Base-by-base conservation (phyloP, 192 early-diverging fungal genomes). In the Allomyces macrogynus region DNA sequence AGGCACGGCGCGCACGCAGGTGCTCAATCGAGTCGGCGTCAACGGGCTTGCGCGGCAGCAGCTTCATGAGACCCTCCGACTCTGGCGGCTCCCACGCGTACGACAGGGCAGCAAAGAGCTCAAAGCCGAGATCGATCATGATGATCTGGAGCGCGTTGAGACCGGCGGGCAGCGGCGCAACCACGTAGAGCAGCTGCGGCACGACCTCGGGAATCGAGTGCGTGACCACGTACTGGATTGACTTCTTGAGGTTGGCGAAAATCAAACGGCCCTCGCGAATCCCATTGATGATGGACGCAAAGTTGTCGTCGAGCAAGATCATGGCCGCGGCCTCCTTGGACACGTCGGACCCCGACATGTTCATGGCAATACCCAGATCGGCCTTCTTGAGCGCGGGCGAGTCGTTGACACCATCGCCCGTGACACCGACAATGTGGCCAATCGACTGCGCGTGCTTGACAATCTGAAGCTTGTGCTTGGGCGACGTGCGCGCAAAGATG, bases 241-340 rank as follows among this genome's bases (percentile, higher is more conserved):
- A 89, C 73, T 98, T 98, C 71, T 91, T 92, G 65, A 98, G 74
- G 75, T 98, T 98, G 72, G 80, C 77, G 75, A 98, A 98, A 68
- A 98, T 94, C 62, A 96, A 74, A 18, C 95, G 84, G 49, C 93
- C 95, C 71, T 98, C 91, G 72, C 89, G 86, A 71, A 98, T 93
- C 70, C 92, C 95, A 25, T 77, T 72, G 60, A 98, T 87, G 60
- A 88, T 89, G 11, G 89, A 90, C 16, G 95, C 91, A 86, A 98
- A 98, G 81, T 98, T 96, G 74, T 98, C 92, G 73, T 98, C 93
- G 44, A 98, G 72, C 63, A 98, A 76, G 70, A 98, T 93, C 95
- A 98, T 98, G 62, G 91, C 79, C 23, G 95, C 95, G 9, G 89
- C 89, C 67, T 93, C 92, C 74, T 98, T 98, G 42, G 90, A 90